Evolutionary conservation across 2,329 filamentous ascomycete genomes (phyloP).

Genomic region (Fusarium robinianum): DNA sequence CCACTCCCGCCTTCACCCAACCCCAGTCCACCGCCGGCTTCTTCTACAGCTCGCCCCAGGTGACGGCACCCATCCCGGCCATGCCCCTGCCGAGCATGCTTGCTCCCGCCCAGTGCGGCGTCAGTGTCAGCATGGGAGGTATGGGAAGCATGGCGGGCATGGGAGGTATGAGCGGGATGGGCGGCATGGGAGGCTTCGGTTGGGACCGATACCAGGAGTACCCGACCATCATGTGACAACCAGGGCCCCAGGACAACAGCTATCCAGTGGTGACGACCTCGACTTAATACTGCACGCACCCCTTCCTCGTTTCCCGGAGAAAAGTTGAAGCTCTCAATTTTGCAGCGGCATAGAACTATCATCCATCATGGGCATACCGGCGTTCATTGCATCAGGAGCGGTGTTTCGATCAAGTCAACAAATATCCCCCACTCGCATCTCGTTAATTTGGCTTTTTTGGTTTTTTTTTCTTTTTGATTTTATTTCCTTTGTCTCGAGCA

Average conservation of each 20-base stretch:
- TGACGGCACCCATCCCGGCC: slow-evolving; percentile 72
- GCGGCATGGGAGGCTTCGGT: slow-evolving; percentile 62
- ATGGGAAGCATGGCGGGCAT: slow-evolving; percentile 66
- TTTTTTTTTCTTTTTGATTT: slow-evolving; percentile 44
- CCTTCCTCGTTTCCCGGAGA: slow-evolving; percentile 42
- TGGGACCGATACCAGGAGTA: slow-evolving; percentile 89
- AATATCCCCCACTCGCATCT: slow-evolving; percentile 44
- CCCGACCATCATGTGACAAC: slow-evolving; percentile 83
- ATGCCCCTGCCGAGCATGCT: slow-evolving; percentile 87
- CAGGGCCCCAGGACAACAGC: slow-evolving; percentile 54
- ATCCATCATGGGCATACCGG: slow-evolving; percentile 45
- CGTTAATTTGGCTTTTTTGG: slow-evolving; percentile 32
- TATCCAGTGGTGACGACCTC: slow-evolving; percentile 55
- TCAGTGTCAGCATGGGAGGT: slow-evolving; percentile 70
- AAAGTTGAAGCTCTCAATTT: slow-evolving; percentile 40
- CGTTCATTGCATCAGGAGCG: slow-evolving; percentile 51
- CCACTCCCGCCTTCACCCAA: slow-evolving; percentile 74
- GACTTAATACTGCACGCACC: slow-evolving; percentile 45
- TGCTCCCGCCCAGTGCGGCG: slow-evolving; percentile 76
- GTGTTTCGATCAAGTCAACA: slow-evolving; percentile 46
- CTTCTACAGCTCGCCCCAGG: slow-evolving; percentile 81
- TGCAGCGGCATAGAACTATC: slow-evolving; percentile 46
- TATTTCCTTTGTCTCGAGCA: slow-evolving; percentile 52
- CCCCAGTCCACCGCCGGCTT: slow-evolving; percentile 73
- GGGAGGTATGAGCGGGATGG: slow-evolving; percentile 62